Percentiles rank a stretch among this genome's conserved stretches.
Evolutionary conservation across 2,329 filamentous ascomycete species (phyloP).

Genomic region (Epichloe bromicola): DNA sequence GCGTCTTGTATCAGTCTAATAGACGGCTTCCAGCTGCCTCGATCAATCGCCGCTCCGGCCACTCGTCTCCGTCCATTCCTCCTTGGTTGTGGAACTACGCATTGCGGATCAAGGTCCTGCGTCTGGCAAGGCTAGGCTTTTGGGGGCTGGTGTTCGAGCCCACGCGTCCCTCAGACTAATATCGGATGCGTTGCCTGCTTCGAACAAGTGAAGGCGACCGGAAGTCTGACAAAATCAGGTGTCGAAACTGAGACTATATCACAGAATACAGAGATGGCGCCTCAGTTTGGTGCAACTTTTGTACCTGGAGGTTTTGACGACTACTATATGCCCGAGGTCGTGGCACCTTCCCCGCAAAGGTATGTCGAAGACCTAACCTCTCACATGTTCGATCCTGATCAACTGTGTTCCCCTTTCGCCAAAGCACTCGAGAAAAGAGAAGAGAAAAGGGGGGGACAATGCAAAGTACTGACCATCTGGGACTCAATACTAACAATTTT

Average conservation of each 20-base stretch:
- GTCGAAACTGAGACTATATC: constrained; percentile 9
- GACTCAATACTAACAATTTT: constrained; percentile 24
- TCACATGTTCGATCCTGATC: background rate
- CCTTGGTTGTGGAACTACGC: background rate
- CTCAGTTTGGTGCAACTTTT: constrained; percentile 40
- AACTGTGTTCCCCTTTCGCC: background rate
- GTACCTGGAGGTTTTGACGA: constrained; percentile 45
- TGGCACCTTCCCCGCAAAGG: constrained; percentile 45
- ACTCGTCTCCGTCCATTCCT: background rate
- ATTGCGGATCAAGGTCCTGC: background rate
- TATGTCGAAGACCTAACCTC: constrained; percentile 19
- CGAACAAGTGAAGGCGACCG: background rate
- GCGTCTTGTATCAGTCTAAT: background rate
- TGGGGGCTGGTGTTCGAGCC: background rate
- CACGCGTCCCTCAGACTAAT: background rate
- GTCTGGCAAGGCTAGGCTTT: background rate
- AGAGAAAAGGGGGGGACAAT: too few species aligned
- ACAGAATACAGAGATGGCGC: constrained; percentile 12
- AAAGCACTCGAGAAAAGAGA: background rate
- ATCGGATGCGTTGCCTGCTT: background rate
- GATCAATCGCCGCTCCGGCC: background rate
- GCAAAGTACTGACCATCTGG: constrained; percentile 11
- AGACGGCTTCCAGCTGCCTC: background rate
- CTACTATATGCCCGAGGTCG: constrained; percentile 48
- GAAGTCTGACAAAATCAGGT: background rate